These are phyloP conservation scores for Globisporangium cederbergense DNA, from an alignment of 352 stramenopile species.

Conservation along the genomic window DNA sequence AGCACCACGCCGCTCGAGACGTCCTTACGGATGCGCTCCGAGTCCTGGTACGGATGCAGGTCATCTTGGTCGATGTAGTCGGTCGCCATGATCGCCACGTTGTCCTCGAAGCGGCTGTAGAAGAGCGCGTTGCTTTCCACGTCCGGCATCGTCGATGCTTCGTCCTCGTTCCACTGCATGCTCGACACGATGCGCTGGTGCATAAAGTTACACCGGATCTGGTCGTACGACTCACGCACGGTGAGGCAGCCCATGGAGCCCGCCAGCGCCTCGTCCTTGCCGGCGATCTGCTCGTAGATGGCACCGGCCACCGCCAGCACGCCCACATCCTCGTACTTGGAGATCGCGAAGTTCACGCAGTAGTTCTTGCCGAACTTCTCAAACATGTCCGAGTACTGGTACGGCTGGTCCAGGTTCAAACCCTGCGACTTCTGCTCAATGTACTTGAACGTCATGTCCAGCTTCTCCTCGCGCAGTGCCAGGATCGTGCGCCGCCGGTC, in stretches of 20 bases:
- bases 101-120: slow-evolving; percentile 56
- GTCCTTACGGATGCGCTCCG: slow-evolving; percentile 75
- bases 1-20: slow-evolving; percentile 70
- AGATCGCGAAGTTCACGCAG: slow-evolving; percentile 71
- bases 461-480: slow-evolving; percentile 63
- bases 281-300: slow-evolving; percentile 71
- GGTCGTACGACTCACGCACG: slow-evolving; percentile 68
- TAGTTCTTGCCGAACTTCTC: slow-evolving; percentile 83
- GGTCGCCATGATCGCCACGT: slow-evolving; percentile 59
- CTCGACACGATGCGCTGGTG: slow-evolving; percentile 76
- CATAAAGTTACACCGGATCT: slow-evolving; percentile 80
- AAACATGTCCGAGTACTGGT: slow-evolving; percentile 77
- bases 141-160: slow-evolving; percentile 45
- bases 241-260: slow-evolving; percentile 57
- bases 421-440: slow-evolving; percentile 68
- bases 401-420: slow-evolving; percentile 52
- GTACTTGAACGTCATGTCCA: slow-evolving; percentile 78
- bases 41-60: slow-evolving; percentile 65
- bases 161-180: slow-evolving; percentile 56
- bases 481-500: slow-evolving; percentile 60
- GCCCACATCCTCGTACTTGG: slow-evolving; percentile 63
- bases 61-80: slow-evolving; percentile 82
- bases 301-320: slow-evolving; percentile 60
- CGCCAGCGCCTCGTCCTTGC: slow-evolving; percentile 54
- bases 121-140: slow-evolving; percentile 76